Percentiles rank a stretch among this genome's conserved stretches.
Evolutionary conservation across 2,329 filamentous ascomycete genomes (phyloP).

Genomic region (Xenoacremonium recifei): DNA sequence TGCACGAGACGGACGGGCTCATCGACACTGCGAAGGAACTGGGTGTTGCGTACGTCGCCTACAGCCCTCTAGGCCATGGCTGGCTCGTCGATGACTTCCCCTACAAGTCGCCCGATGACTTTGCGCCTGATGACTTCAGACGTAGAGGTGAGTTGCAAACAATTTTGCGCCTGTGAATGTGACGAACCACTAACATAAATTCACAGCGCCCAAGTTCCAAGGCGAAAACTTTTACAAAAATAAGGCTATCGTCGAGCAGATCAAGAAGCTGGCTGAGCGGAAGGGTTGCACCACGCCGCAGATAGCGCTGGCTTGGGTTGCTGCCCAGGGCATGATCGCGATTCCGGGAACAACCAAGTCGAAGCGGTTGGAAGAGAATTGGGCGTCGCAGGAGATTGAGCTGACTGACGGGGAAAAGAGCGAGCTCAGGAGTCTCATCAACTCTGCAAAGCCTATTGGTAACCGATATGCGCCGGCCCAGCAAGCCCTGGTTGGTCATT

Average conservation of each 20-base stretch:
- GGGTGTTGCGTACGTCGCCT: conserved; percentile 42
- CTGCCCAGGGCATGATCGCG: conserved; percentile 40
- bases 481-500: too few relatives aligned
- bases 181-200: too few relatives aligned
- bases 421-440: conserved; percentile 38
- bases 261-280: conserved; percentile 36
- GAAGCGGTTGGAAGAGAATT: conserved; percentile 38
- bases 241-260: conserved; percentile 37
- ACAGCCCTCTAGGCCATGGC: conserved; percentile 45
- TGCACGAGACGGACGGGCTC: conserved; percentile 38
- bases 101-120: conserved; percentile 44
- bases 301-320: conserved; percentile 39
- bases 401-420: conserved; percentile 35
- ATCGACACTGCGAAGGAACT: conserved; percentile 41
- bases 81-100: conserved; percentile 45
- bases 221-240: conserved; percentile 46
- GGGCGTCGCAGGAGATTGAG: conserved; percentile 33
- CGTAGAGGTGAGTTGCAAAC: conserved; percentile 34
- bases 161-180: too few relatives aligned
- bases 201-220: conserved; percentile 33
- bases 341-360: conserved; percentile 46
- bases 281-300: conserved; percentile 32
- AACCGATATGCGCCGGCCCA: too few relatives aligned
- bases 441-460: too few relatives aligned
- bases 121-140: conserved; percentile 40